Conservation (phyloP, 257 asterid genomes). For the Ligustrum vulgare region DNA sequence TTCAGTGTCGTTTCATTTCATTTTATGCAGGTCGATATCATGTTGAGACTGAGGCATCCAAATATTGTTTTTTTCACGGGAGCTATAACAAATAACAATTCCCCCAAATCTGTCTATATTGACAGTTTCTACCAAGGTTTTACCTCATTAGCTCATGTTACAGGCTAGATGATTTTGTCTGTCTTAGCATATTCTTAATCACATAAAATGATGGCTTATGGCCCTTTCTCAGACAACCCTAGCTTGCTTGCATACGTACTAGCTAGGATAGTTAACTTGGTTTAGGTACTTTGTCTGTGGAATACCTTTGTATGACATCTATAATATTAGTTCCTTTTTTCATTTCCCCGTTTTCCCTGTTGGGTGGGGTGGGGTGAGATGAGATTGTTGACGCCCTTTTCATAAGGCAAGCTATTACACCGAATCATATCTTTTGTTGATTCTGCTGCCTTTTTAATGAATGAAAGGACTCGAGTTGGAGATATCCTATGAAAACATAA, state of each 20-base stretch:
- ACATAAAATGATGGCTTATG: neutral
- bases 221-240: neutral
- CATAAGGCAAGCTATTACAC: neutral
- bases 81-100: slow-evolving; percentile 78
- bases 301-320: neutral
- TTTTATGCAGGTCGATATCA: slow-evolving; percentile 71
- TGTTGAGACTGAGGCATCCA: slow-evolving; percentile 95
- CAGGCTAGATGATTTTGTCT: slow-evolving; percentile 8
- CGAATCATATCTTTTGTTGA: neutral
- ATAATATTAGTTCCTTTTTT: neutral
- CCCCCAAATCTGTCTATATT: slow-evolving; percentile 97
- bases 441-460: neutral
- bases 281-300: neutral
- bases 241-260: neutral
- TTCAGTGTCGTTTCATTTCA: neutral
- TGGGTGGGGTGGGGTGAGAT: neutral
- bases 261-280: neutral
- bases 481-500: neutral
- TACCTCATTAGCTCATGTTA: slow-evolving; percentile 8
- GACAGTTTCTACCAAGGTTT: slow-evolving; percentile 91
- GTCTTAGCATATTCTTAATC: slow-evolving; percentile 1
- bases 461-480: neutral
- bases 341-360: neutral
- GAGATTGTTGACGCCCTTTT: neutral
- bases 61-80: slow-evolving; percentile 98